These are phyloP conservation scores for Sporothrix luriei DNA, from an alignment of 2,329 filamentous ascomycete genomes.

Conservation along the genomic window DNA sequence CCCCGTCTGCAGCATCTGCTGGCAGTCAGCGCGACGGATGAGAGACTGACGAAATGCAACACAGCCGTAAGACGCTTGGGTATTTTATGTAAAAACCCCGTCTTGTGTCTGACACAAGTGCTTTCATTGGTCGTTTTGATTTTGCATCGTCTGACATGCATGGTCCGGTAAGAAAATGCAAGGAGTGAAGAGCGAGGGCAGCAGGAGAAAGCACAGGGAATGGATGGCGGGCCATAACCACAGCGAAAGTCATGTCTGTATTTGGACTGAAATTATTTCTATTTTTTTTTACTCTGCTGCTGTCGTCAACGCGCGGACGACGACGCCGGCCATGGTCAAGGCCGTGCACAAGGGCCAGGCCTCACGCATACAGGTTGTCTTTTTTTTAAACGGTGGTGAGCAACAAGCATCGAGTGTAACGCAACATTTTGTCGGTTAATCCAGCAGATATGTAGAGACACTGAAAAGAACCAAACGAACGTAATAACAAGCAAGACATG, in stretches of 20 bases:
- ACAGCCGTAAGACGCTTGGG: not conserved
- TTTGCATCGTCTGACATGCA: too few relatives aligned
- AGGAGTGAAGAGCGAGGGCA: not conserved
- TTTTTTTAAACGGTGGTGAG: not conserved
- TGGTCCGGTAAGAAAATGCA: too few relatives aligned
- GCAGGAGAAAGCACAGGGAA: too few relatives aligned
- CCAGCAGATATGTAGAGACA: not conserved
- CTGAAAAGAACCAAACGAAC: too few relatives aligned
- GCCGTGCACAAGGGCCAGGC: constrained; percentile 20
- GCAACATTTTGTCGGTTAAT: not conserved
- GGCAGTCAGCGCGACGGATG: not conserved
- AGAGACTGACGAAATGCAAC: not conserved
- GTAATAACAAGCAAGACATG: too few relatives aligned
- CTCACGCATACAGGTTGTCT: constrained; percentile 5
- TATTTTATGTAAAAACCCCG: not conserved
- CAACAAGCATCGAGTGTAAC: too few relatives aligned
- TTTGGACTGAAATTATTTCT: too few relatives aligned
- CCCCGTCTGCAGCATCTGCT: not conserved
- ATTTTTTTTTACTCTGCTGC: not conserved
- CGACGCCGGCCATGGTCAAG: constrained; percentile 16
- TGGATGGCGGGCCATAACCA: too few relatives aligned
- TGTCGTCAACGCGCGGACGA: constrained; percentile 14
- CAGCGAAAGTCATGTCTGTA: too few relatives aligned
- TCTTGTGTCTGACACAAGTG: not conserved
- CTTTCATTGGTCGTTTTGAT: not conserved